Evolutionary conservation across 345 rosid species (phyloP), one percentile per base, ranked within the genome.

Genomic region (Fremontodendron californicum): DNA sequence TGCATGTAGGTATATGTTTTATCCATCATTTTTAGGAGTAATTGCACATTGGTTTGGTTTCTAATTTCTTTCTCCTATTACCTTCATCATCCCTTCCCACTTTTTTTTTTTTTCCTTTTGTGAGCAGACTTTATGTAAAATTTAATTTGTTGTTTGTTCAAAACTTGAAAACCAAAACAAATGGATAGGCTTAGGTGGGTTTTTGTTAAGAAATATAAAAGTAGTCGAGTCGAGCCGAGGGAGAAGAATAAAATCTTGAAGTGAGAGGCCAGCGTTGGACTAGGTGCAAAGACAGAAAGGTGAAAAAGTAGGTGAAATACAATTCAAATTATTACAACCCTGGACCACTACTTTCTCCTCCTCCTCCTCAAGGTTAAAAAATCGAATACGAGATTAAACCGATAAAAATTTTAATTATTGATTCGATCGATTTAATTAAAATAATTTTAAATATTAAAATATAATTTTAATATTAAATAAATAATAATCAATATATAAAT

Each of bases 291-390:
- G 73, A 71, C 40, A 77, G 75, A 66, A 65, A 60, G 78, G 85
- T 81, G 70, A 72, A 78, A 82, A 82, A 64, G 84, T 87, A 76
- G 88, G 86, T 85, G 80, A 82, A 78, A 74, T n/a, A n/a, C n/a
- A n/a, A n/a, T n/a, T n/a, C n/a, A n/a, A n/a, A n/a, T n/a, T n/a
- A n/a, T n/a, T n/a, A n/a, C n/a, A n/a, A n/a, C n/a, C n/a, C n/a
- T n/a, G n/a, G n/a, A n/a, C 76, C 79, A 40, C 29, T 35, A 46
- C 13, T 6, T 10, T 13, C 4, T 4, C 5, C 13, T 58, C 61
- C 29, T n/a, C 35, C 15, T 66, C n/a, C n/a, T n/a, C n/a, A n/a
- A n/a, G n/a, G n/a, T n/a, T n/a, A n/a, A n/a, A n/a, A n/a, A n/a
- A n/a, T n/a, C n/a, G n/a, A n/a, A n/a, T n/a, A n/a, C n/a, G n/a